Evolutionary conservation across 768 basidiomycete species (phyloP).

Genomic region (Boletus fagicola): DNA sequence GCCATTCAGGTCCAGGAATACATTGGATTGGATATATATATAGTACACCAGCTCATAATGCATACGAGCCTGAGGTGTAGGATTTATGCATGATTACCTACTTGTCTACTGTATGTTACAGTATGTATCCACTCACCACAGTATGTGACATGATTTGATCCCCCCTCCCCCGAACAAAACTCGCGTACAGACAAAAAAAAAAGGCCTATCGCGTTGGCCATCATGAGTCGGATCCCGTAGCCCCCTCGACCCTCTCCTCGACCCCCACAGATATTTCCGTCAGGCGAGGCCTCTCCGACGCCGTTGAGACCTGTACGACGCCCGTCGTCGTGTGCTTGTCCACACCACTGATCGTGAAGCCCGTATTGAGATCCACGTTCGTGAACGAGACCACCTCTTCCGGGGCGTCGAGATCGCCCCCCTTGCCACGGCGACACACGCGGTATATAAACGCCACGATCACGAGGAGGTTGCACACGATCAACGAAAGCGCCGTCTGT

Average conservation of each 20-base stretch:
- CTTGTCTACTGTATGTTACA: no score
- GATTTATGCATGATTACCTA: no score
- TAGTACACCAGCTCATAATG: no score
- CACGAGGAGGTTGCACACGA: conserved; percentile 30
- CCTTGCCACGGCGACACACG: conserved; percentile 3
- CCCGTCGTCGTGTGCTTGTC: neutral
- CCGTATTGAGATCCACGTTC: conserved; percentile 14
- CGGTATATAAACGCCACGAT: conserved; percentile 24
- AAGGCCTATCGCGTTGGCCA: neutral
- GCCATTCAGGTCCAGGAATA: no score
- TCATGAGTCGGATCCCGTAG: neutral
- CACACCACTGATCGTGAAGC: neutral
- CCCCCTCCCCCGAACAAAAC: neutral
- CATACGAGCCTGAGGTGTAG: no score
- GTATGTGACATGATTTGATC: neutral
- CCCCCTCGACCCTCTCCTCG: neutral
- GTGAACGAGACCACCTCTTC: conserved; percentile 9
- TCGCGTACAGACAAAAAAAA: neutral
- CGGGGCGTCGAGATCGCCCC: conserved; percentile 1
- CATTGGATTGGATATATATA: no score
- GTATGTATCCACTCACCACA: neutral
- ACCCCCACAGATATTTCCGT: neutral
- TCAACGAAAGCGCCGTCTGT: conserved; percentile 23
- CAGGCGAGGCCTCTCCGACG: neutral
- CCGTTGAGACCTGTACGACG: neutral